Base-by-base conservation (phyloP, 2,329 filamentous ascomycete species). In the Drechslerella dactyloides region DNA sequence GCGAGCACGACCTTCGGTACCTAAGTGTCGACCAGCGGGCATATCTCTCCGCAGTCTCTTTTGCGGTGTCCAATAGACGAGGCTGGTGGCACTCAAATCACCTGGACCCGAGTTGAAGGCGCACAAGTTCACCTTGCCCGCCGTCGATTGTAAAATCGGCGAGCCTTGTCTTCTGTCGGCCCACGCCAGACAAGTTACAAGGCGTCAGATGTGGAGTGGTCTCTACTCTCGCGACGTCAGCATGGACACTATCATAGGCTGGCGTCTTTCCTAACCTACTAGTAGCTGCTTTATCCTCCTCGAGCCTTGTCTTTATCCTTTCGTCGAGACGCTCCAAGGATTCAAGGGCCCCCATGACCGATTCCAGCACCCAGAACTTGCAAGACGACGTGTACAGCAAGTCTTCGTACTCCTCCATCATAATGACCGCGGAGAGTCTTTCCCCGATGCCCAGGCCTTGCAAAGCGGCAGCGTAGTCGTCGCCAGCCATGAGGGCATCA, bases 21-120 rank as follows among this genome's bases (percentile, higher is more conserved):
- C 37, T 48, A 19, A 27, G 17, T 15, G 55, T 63, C 13, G 24
- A 1, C 35, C 42, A 63, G 4, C n/a, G 21, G 7, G 59, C 51
- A 35, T 63, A 56, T 23, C 5, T 19, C 23, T 55, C 51, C 1
- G 59, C 51, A 8, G 46, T 7, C 24, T 63, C 37, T 48, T 55
- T 17, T 63, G 51, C 10, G 59, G 59, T 6, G 59, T 63, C 59
- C 59, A 63, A 7, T 63, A 63, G n/a, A n/a, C n/a, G n/a, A n/a
- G n/a, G n/a, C n/a, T n/a, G n/a, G n/a, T n/a, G n/a, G n/a, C n/a
- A n/a, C n/a, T n/a, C 8, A 61, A 15, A 33, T 63, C 59, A 5
- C 59, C 57, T 40, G 50, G 59, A 19, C 1, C 1, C 15, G n/a
- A 51, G 2, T 30, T 27, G 15, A 55, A 40, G 2, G n/a, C 4